A percentile compares a stretch with the other conserved stretches of the same genome.
These are phyloP conservation scores for Claviceps spartinae DNA, from an alignment of 2,329 filamentous ascomycete species.

Conservation along the genomic window DNA sequence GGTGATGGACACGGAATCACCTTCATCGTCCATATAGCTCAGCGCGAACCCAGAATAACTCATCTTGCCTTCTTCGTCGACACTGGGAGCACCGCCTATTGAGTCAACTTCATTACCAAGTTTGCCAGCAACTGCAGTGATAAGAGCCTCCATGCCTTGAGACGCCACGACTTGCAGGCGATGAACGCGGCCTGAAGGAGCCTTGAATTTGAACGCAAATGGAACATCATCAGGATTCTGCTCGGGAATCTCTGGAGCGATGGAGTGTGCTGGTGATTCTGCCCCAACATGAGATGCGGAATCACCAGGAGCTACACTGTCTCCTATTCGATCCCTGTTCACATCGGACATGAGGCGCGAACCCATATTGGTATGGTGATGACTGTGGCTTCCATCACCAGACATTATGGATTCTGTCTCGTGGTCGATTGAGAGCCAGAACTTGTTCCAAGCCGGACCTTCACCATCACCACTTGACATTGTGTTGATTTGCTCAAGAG, in stretches of 20 bases:
- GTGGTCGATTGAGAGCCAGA: slow-evolving; percentile 91
- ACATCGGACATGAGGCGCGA: slow-evolving; percentile 68
- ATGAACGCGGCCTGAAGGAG: slow-evolving; percentile 86
- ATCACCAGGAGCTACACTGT: slow-evolving; percentile 84
- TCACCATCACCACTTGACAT: slow-evolving; percentile 83
- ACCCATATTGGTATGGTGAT: slow-evolving; percentile 48
- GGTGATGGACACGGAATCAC: slow-evolving; percentile 92
- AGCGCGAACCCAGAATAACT: slow-evolving; percentile 72
- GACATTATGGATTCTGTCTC: slow-evolving; percentile 96
- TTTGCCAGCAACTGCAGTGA: slow-evolving; percentile 67
- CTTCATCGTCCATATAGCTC: slow-evolving; percentile 93
- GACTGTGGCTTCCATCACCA: slow-evolving; percentile 68
- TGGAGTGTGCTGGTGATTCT: slow-evolving; percentile 60
- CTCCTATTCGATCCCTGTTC: slow-evolving; percentile 54
- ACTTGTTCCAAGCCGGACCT: slow-evolving; percentile 98
- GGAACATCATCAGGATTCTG: slow-evolving; percentile 56
- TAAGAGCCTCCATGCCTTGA: slow-evolving; percentile 67
- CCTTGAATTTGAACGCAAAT: slow-evolving; percentile 99
- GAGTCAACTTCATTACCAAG: slow-evolving; percentile 70
- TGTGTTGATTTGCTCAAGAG: slow-evolving; percentile 92
- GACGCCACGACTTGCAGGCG: slow-evolving; percentile 73
- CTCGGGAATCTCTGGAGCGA: slow-evolving; percentile 37
- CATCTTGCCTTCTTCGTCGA: slow-evolving; percentile 72
- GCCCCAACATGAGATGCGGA: slow-evolving; percentile 85
- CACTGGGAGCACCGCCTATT: slow-evolving; percentile 66